These are phyloP conservation scores for Canavalia gladiata DNA, from an alignment of 306 rosid species.

Conservation along the genomic window DNA sequence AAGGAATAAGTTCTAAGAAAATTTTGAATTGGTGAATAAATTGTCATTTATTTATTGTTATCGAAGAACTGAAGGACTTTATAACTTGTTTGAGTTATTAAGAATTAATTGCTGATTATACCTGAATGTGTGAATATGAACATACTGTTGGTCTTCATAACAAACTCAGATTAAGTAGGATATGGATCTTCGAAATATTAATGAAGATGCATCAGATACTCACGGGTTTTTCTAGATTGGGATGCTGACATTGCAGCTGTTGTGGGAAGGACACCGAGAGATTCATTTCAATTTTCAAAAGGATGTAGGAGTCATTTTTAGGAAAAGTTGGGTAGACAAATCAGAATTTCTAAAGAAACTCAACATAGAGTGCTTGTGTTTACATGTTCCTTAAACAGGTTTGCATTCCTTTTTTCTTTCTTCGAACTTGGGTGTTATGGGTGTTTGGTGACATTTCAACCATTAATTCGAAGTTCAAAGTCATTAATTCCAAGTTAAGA, in stretches of 20 bases:
- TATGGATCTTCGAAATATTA: constrained; percentile 4
- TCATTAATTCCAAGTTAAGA: constrained; percentile 18
- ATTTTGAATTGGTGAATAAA: neutral
- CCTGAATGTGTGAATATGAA: neutral
- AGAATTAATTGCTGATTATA: neutral
- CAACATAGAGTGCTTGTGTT: neutral
- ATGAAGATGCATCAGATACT: neutral
- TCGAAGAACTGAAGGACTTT: neutral
- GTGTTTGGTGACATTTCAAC: constrained; percentile 4
- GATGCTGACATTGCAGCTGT: constrained; percentile 2
- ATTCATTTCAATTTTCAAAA: neutral
- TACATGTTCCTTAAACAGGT: neutral
- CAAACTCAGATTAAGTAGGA: constrained; percentile 8
- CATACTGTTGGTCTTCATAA: constrained; percentile 1
- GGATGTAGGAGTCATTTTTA: neutral
- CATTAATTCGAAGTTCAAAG: too few relatives aligned
- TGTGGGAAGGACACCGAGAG: neutral
- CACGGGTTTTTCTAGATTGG: constrained; percentile 13
- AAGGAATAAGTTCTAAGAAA: neutral
- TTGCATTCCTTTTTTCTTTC: constrained; percentile 10
- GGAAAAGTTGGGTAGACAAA: constrained; percentile 18
- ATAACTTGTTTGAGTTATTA: constrained; percentile 19
- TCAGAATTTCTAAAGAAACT: constrained; percentile 4
- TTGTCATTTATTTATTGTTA: constrained; percentile 9
- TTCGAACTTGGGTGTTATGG: neutral